Percentiles rank a stretch among this genome's conserved stretches.
Conservation (phyloP, 179 eudicot species). For the Spergularia azorica region DNA sequence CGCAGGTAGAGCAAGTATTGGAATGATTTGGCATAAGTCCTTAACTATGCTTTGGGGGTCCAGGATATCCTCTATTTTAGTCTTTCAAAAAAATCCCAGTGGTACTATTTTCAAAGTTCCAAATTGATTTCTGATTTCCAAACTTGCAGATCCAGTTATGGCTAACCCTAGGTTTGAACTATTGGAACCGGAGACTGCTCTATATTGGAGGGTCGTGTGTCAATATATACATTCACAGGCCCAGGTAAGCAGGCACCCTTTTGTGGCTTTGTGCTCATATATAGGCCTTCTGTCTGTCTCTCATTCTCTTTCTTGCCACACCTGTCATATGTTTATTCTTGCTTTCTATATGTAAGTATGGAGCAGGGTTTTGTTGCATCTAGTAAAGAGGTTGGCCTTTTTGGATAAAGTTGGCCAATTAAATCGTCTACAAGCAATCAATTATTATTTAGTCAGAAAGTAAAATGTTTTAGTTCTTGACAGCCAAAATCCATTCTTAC, state of each 20-base stretch:
- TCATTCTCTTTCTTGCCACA: background rate
- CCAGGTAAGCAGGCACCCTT: constrained; percentile 49
- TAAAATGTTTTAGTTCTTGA: too few species aligned
- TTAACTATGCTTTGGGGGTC: constrained; percentile 1
- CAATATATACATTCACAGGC: constrained; percentile 75
- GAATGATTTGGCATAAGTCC: background rate
- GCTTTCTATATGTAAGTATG: background rate
- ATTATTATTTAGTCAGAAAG: too few species aligned
- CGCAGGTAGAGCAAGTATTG: constrained; percentile 4
- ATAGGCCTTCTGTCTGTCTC: background rate
- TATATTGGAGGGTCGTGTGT: constrained; percentile 86
- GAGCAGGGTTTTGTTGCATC: constrained; percentile 4
- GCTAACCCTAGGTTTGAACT: constrained; percentile 42
- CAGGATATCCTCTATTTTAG: background rate
- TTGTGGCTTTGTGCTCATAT: constrained; percentile 1
- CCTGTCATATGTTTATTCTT: background rate
- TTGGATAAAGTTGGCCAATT: background rate
- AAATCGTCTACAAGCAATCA: background rate
- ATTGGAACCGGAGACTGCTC: constrained; percentile 87
- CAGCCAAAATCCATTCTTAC: background rate
- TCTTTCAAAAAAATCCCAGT: background rate
- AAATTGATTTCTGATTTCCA: constrained; percentile 2
- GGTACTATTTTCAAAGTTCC: background rate
- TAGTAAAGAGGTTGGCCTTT: background rate
- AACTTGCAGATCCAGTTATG: constrained; percentile 37